These are phyloP conservation scores for Diplodia seriata DNA, from an alignment of 2,329 filamentous ascomycete species.

Conservation along the genomic window DNA sequence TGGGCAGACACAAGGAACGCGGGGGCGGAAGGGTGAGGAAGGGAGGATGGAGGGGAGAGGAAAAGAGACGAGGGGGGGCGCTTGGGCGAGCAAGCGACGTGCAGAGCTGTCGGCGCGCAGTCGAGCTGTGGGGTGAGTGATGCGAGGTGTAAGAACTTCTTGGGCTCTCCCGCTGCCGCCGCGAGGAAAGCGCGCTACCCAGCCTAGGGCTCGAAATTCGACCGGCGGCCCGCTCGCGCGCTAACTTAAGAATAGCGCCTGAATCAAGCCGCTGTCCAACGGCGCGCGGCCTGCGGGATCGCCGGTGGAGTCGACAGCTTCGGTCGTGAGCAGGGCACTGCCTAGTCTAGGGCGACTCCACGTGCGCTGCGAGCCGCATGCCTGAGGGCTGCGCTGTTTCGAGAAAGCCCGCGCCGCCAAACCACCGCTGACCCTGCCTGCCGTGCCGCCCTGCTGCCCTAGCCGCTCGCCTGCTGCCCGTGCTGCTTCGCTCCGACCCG, in stretches of 20 bases:
- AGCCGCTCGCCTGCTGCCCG: slow-evolving; percentile 15
- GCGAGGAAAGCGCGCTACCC: slow-evolving; percentile 28
- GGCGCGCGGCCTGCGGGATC: slow-evolving; percentile 28
- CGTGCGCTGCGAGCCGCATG: slow-evolving; percentile 28
- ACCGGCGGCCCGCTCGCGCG: slow-evolving; percentile 24
- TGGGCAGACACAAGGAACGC: slow-evolving; percentile 38
- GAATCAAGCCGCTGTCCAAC: slow-evolving; percentile 25
- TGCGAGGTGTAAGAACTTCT: slow-evolving; percentile 30
- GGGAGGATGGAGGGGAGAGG: slow-evolving; percentile 41
- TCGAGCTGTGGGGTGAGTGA: slow-evolving; percentile 32
- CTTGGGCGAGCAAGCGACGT: slow-evolving; percentile 28
- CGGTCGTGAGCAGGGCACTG: slow-evolving; percentile 22
- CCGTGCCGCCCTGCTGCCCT: slow-evolving; percentile 18
- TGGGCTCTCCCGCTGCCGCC: slow-evolving; percentile 25
- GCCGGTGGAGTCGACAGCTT: slow-evolving; percentile 21
- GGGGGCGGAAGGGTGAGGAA: slow-evolving; percentile 39
- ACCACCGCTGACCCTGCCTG: background rate
- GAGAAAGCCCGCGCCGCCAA: slow-evolving; percentile 12
- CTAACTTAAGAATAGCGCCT: slow-evolving; percentile 22
- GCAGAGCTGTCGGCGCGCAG: slow-evolving; percentile 32
- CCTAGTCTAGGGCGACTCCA: slow-evolving; percentile 22
- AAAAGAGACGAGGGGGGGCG: slow-evolving; percentile 31
- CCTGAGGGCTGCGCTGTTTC: slow-evolving; percentile 28
- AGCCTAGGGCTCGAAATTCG: slow-evolving; percentile 27
- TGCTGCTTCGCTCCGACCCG: slow-evolving; percentile 9